A percentile compares a stretch with the other conserved stretches of the same genome.
phyloP scores from a whole-genome alignment of 2,329 filamentous ascomycete genomes.

The Hypoxylon sp. region DNA sequence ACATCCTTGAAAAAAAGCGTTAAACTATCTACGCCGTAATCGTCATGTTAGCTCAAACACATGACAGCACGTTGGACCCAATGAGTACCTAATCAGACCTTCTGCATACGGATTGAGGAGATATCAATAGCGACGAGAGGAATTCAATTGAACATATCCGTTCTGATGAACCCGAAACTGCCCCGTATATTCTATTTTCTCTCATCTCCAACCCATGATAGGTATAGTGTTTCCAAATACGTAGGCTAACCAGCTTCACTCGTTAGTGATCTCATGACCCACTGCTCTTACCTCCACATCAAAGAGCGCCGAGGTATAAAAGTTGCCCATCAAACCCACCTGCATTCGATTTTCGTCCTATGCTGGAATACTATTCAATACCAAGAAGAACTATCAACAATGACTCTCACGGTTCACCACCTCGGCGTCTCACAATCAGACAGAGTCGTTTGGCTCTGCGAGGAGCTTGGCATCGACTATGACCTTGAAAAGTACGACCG shows the following conservation, averaged over 20 bases:
- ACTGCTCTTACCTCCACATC: not conserved
- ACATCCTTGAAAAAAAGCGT: too few species aligned
- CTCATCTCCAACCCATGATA: not conserved
- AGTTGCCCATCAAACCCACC: too few species aligned
- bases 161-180: not conserved
- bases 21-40: not conserved
- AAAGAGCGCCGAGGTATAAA: not conserved
- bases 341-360: not conserved
- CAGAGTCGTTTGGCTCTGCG: slow-evolving; percentile 72
- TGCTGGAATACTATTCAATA: not conserved
- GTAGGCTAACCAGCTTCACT: not conserved
- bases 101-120: not conserved
- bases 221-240: not conserved
- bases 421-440: slow-evolving; percentile 71
- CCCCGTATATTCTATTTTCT: not conserved
- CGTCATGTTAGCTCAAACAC: not conserved
- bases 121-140: not conserved
- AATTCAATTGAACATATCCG: not conserved
- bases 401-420: slow-evolving; percentile 59
- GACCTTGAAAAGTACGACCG: slow-evolving; percentile 47
- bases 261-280: not conserved
- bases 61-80: not conserved
- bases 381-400: not conserved
- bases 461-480: slow-evolving; percentile 71
- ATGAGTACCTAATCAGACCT: not conserved